A percentile compares a stretch with the other conserved stretches of the same genome.
Conservation (phyloP, 2,329 filamentous ascomycete genomes). For the Colletotrichum liaoningense region DNA sequence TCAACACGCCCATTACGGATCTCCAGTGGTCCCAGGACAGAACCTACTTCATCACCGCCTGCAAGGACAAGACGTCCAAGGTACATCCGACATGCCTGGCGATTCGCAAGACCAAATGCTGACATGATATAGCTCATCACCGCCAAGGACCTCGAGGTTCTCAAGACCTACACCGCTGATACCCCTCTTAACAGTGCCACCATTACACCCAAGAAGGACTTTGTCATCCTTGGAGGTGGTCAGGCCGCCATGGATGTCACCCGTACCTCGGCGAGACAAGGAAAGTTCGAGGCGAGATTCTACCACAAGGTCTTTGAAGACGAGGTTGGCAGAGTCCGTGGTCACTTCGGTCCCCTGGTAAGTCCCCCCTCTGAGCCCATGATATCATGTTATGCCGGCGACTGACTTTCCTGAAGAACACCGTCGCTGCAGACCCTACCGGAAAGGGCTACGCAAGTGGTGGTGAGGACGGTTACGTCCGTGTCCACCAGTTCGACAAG, state of each 20-base stretch:
- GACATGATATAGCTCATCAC: conserved; percentile 75
- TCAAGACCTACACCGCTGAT: conserved; percentile 93
- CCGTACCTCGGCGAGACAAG: conserved; percentile 90
- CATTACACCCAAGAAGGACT: conserved; percentile 96
- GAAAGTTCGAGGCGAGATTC: conserved; percentile 99
- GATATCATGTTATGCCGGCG: too few species aligned
- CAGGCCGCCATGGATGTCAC: conserved; percentile 99
- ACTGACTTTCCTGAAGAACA: conserved; percentile 68
- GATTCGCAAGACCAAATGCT: not conserved
- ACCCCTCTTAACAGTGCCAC: conserved; percentile 96
- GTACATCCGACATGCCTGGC: conserved; percentile 51
- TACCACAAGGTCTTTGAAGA: conserved; percentile 99
- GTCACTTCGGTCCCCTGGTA: conserved; percentile 91
- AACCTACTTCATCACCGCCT: conserved; percentile 98
- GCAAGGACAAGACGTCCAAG: conserved; percentile 98
- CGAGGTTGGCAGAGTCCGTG: conserved; percentile 95
- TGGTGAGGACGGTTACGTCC: conserved; percentile 98
- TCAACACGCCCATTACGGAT: conserved; percentile 85
- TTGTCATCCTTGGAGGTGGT: conserved; percentile 96
- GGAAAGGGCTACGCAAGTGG: conserved; percentile 95
- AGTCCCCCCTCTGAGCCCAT: conserved; percentile 34
- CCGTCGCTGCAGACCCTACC: conserved; percentile 90
- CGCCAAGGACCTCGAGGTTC: conserved; percentile 84
- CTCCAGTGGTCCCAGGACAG: conserved; percentile 94
- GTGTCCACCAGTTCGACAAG: conserved; percentile 98